These are phyloP conservation scores for Ophiocytium majus DNA, from an alignment of 352 stramenopile genomes.

Conservation along the genomic window DNA sequence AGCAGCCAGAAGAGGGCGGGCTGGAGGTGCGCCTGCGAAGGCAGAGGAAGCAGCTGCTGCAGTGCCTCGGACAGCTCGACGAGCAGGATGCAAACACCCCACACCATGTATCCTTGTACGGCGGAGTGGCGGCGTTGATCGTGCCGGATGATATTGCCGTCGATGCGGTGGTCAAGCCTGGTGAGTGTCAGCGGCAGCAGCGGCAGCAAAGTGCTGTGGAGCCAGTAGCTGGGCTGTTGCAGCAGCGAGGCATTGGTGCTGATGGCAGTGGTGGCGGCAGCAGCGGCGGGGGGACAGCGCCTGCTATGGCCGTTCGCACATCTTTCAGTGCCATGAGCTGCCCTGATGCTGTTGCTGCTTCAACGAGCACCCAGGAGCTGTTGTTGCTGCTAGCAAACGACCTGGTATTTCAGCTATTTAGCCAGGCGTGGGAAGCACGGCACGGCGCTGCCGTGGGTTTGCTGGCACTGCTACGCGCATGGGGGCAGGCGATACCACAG, in stretches of 20 bases:
- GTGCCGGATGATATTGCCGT: not conserved
- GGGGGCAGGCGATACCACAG: constrained; percentile 7
- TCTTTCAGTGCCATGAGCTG: constrained; percentile 10
- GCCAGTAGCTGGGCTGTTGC: no score
- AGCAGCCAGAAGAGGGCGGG: not conserved
- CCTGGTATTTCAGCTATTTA: constrained; percentile 39
- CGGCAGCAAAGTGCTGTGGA: no score
- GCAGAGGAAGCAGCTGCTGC: constrained; percentile 48
- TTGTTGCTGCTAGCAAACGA: not conserved
- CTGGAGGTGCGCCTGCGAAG: constrained; percentile 31
- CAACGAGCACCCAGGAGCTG: not conserved
- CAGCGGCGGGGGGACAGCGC: no score
- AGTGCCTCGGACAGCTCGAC: constrained; percentile 32
- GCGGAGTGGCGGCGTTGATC: not conserved
- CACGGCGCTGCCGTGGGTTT: constrained; percentile 50
- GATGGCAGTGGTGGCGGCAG: no score
- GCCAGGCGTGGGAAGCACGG: constrained; percentile 42
- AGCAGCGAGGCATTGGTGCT: no score
- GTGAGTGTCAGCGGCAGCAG: no score
- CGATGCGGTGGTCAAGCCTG: constrained; percentile 14
- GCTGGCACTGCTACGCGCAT: constrained; percentile 47
- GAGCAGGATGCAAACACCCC: constrained; percentile 18
- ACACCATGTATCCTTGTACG: not conserved
- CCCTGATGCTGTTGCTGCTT: not conserved
- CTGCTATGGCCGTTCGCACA: no score